Conservation (phyloP, 768 basidiomycete species). For the Boletus sp. region DNA sequence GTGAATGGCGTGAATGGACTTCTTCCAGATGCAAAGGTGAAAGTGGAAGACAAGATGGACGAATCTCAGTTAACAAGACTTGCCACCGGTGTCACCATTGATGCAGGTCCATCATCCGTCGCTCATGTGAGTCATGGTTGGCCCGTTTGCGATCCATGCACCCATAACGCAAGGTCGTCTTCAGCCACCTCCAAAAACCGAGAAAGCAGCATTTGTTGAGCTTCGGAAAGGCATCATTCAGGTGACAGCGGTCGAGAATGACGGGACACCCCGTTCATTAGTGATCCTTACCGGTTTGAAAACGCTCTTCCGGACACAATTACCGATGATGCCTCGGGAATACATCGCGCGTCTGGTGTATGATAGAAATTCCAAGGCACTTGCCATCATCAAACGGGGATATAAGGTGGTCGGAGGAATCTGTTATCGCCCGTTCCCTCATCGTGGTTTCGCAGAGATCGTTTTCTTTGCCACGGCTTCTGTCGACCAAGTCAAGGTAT, state of each 20-base stretch:
- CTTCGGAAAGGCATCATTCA: slow-evolving; percentile 79
- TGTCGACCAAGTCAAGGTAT: slow-evolving; percentile 94
- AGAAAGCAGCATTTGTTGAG: slow-evolving; percentile 79
- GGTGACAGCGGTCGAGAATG: slow-evolving; percentile 82
- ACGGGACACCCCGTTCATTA: slow-evolving; percentile 67
- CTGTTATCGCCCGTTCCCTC: slow-evolving; percentile 93
- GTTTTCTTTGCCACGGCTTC: slow-evolving; percentile 98
- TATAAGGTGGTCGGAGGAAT: slow-evolving; percentile 97
- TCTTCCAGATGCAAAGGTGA: slow-evolving; percentile 51
- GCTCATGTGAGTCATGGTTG: slow-evolving; percentile 41
- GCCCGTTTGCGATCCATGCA: neutral
- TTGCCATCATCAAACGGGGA: slow-evolving; percentile 94
- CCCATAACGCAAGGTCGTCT: slow-evolving; percentile 7
- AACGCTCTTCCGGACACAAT: slow-evolving; percentile 93
- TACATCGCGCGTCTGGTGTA: slow-evolving; percentile 96
- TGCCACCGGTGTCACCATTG: slow-evolving; percentile 77
- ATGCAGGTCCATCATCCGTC: slow-evolving; percentile 48
- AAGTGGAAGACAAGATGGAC: slow-evolving; percentile 77
- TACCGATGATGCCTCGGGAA: slow-evolving; percentile 98
- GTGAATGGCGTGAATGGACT: slow-evolving; percentile 45
- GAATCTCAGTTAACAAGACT: slow-evolving; percentile 73
- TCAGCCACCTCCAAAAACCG: slow-evolving; percentile 55
- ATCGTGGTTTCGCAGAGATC: slow-evolving; percentile 94
- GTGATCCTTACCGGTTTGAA: slow-evolving; percentile 93
- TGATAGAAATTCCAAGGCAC: slow-evolving; percentile 85